Base-by-base conservation (phyloP, 164 flowering plant species). In the Echeveria elegans region DNA sequence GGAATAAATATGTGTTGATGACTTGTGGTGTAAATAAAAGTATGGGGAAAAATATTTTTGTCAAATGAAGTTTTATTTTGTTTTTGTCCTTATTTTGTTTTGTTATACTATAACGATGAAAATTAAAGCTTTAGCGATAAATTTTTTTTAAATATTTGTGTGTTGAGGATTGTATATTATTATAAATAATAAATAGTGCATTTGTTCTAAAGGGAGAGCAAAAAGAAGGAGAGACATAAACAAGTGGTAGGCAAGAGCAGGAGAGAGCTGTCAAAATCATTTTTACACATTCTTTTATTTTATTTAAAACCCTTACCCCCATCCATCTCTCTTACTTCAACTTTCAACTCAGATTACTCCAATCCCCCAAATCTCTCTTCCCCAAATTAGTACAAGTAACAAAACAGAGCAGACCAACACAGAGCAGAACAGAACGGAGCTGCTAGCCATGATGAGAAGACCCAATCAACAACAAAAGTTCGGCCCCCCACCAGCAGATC, bases 371-470 rank as follows among this genome's bases (percentile, higher is more conserved):
- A 48, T 28, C 64, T 71, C 47, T n/a, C n/a, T n/a, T n/a, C n/a
- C n/a, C 6, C 23, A 36, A n/a, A 34, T 7, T 34, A 3, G 4
- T 2, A 29, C n/a, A n/a, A n/a, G n/a, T n/a, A 29, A 47, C 21
- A 48, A 37, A 32, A 45, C 37, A 34, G 7, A 34, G 37, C 37
- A 34, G 37, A 34, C 5, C 37, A 7, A 45, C 15, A 5, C 19
- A 45, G n/a, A 41, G 14, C 19, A 45, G n/a, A 45, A 16, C 50
- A 45, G 50, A 45, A 16, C 8, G 11, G 66, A 56, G n/a, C n/a
- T n/a, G n/a, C n/a, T n/a, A n/a, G n/a, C n/a, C 31, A 86, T 85
- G 96, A 85, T 72, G 72, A 79, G 85, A 62, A 85, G 86, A 81
- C 83, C 78, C 56, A 50, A 61, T 31, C 64, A 68, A 71, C 64